Evolutionary conservation across 768 basidiomycete species (phyloP), one percentile per base, ranked within the genome.

Genomic region (Auricularia sp.): DNA sequence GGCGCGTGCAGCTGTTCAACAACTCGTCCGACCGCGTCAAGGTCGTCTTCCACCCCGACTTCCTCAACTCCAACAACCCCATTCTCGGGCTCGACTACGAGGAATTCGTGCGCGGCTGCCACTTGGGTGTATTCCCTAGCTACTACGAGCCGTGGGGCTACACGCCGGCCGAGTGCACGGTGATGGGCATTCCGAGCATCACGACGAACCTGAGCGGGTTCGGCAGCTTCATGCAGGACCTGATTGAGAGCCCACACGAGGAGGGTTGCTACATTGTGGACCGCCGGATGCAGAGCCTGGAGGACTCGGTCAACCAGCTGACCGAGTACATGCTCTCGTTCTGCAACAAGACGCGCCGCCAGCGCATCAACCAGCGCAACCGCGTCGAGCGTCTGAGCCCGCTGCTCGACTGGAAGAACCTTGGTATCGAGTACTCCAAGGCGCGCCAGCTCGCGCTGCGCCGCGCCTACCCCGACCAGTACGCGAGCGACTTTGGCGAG

Each of bases 171-270:
- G 96, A 98, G 74, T 98, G 97, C 74, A 98, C 97, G n/a, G 97
- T 99, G 87, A 99, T 99, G 97, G 97, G 97, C 67, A 94, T 99
- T 62, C 97, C 97, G 0, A 92, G 89, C 39, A 87, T 98, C 62
- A 98, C 97, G 14, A 99, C 97, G 62, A 99, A 99, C 78, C 80
- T 99, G 36, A 97, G 94, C 18, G 97, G 97, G 45, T 98, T 98
- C 69, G 97, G 97, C 5, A 94, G 91, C 74, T 98, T 97, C 80
- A 95, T 98, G 92, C 93, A 96, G 75, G 97, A 99, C 73, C 81
- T 98, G 33, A 94, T 99, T 69, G 96, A 99, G 69, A 85, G 86
- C 14, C 94, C 95, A 0, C 63, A 79, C 74, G 94, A 96, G 63
- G 95, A 98, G 75, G 94, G 94, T 0, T 93, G 92, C 78, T 98